phyloP scores from a whole-genome alignment of 345 rosid species.

The Zanthoxylum bungeanum region DNA sequence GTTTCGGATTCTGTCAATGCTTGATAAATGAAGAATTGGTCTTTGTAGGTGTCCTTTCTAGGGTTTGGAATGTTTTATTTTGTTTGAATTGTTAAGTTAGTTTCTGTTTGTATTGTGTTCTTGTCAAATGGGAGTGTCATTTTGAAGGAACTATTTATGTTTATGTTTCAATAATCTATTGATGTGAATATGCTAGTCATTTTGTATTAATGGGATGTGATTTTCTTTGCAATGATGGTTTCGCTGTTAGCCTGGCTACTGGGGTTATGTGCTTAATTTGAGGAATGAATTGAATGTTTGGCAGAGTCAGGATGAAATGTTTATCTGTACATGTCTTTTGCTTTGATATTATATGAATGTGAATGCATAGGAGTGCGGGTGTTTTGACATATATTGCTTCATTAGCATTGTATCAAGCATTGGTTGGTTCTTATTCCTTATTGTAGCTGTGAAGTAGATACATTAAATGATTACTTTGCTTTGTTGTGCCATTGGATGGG shows the following conservation, averaged over 20 bases:
- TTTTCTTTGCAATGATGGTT: background rate
- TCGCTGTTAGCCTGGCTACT: background rate
- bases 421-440: background rate
- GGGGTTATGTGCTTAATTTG: background rate
- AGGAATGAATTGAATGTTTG: background rate
- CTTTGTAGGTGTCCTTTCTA: background rate
- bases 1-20: background rate
- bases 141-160: background rate
- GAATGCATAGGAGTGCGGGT: background rate
- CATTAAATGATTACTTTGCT: background rate
- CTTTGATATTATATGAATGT: background rate
- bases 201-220: background rate
- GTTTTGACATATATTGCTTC: background rate
- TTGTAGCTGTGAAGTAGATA: background rate
- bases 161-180: background rate
- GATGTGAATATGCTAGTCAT: background rate
- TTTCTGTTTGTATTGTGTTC: background rate
- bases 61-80: background rate
- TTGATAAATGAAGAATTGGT: background rate
- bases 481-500: too few relatives aligned
- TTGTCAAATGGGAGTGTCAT: background rate
- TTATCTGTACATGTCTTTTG: background rate
- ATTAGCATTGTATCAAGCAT: background rate
- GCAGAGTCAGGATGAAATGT: background rate
- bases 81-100: background rate